Base-by-base conservation (phyloP, 441 rosid genomes). In the Brassica hybrid region DNA sequence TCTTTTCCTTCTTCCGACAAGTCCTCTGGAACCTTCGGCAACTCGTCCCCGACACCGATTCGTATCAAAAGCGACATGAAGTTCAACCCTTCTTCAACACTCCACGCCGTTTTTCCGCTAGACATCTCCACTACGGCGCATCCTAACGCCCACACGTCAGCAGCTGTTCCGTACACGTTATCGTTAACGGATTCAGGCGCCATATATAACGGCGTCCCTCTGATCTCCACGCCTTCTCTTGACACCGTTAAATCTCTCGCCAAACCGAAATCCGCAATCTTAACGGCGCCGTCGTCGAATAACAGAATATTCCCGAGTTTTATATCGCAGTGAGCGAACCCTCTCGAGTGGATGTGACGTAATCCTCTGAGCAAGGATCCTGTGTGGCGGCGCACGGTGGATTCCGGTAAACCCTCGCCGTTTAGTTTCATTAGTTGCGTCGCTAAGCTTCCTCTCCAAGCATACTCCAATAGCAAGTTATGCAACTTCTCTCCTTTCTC, bases 221-320 rank as follows among this genome's bases (percentile, higher is more conserved):
- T 50, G 7, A 50, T 14, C 57, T 50, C 57, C 19, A 50, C 57
- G 9, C 57, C 57, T 50, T 14, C 79, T 1, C 60, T 78, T 30
- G 13, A 72, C 75, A 43, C 56, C 75, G 78, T 74, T 56, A 52
- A 68, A 67, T 36, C 72, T 54, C 73, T 89, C 4, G 97, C 88
- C 56, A 94, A 79, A 13, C 95, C 98, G 54, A 94, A 94, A 59
- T 94, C 98, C 2, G 93, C 93, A 7, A 94, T 89, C 75, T 91
- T 94, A 6, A 85, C 85, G 57, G 84, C 88, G 0, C 86, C 92
- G 67, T 83, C 71, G 2, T 63, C 83, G 62, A 84, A 91, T 3
- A 91, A 65, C 74, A 94, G 83, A 27, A 92, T 58, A 81, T 94
- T 94, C 56, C 87, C 88, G 30, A 88, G 89, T 84, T 94, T 94